phyloP scores from a whole-genome alignment of 1,284 basidiomycete species.

The Ustanciosporium gigantosporum region DNA sequence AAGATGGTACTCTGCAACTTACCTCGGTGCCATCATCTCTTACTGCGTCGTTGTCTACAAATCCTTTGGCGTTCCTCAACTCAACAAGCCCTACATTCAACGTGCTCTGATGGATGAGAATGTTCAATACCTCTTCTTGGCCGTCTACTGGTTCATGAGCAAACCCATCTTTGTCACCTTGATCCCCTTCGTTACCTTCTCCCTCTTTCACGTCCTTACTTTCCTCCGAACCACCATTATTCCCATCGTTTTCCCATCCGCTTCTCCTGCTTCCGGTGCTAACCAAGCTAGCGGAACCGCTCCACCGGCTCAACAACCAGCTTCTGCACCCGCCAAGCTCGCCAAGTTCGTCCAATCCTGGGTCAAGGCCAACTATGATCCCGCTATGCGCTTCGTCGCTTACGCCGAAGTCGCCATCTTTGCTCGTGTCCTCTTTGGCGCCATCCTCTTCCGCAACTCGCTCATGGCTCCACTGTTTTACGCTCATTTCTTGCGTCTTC shows the following conservation, averaged over 20 bases:
- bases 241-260: conserved; percentile 43
- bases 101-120: conserved; percentile 61
- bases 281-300: conserved; percentile 16
- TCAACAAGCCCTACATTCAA: conserved; percentile 58
- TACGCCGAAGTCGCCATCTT: conserved; percentile 60
- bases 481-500: conserved; percentile 56
- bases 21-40: conserved; percentile 59
- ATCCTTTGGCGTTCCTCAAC: conserved; percentile 57
- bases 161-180: conserved; percentile 61
- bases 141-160: conserved; percentile 61
- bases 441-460: conserved; percentile 56
- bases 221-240: conserved; percentile 54
- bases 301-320: conserved; percentile 19
- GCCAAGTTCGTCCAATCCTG: conserved; percentile 57
- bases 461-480: conserved; percentile 56
- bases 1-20: conserved; percentile 56
- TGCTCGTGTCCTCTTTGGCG: conserved; percentile 56
- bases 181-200: conserved; percentile 60
- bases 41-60: conserved; percentile 62
- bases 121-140: conserved; percentile 60
- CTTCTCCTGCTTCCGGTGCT: conserved; percentile 22
- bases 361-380: conserved; percentile 61
- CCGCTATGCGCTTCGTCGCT: conserved; percentile 61
- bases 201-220: conserved; percentile 60
- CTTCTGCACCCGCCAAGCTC: conserved; percentile 42